These are phyloP conservation scores for Carex myosuroides DNA, from an alignment of 176 grass and related monocot species.

Conservation along the genomic window DNA sequence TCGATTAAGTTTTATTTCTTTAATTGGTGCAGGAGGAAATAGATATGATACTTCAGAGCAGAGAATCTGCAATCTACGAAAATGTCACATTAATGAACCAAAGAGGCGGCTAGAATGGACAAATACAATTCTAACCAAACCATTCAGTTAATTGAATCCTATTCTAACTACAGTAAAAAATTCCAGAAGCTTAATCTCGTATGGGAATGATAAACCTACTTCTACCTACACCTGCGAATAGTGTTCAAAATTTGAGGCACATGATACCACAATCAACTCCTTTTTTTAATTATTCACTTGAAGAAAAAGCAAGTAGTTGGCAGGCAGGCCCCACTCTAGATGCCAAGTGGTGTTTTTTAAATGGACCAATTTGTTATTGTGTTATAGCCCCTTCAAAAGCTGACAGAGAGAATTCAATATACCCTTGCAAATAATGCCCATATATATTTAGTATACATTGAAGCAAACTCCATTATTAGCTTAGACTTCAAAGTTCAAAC, in stretches of 20 bases:
- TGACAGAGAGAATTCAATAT: background rate
- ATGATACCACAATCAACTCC: background rate
- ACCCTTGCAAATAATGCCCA: background rate
- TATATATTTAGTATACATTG: background rate
- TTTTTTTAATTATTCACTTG: background rate
- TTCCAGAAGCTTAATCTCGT: background rate
- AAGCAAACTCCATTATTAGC: background rate
- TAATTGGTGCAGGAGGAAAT: background rate
- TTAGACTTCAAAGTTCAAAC: background rate
- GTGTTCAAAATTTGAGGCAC: slow-evolving; percentile 4
- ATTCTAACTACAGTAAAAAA: background rate
- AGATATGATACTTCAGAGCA: background rate
- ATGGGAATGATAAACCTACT: background rate
- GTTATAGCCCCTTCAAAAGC: background rate
- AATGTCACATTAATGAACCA: background rate
- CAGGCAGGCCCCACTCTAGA: background rate
- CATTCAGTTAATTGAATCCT: background rate
- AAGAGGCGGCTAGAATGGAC: background rate
- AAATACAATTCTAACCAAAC: background rate
- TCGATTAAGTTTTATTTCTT: background rate
- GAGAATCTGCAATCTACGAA: background rate
- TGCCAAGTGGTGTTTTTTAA: background rate
- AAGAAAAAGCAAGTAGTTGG: background rate
- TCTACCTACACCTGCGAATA: background rate
- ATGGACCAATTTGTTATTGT: background rate